Percentiles rank a stretch among this genome's conserved stretches.
These are phyloP conservation scores for Aspergillus bombycis DNA, from an alignment of 2,329 filamentous ascomycete genomes.

Conservation along the genomic window DNA sequence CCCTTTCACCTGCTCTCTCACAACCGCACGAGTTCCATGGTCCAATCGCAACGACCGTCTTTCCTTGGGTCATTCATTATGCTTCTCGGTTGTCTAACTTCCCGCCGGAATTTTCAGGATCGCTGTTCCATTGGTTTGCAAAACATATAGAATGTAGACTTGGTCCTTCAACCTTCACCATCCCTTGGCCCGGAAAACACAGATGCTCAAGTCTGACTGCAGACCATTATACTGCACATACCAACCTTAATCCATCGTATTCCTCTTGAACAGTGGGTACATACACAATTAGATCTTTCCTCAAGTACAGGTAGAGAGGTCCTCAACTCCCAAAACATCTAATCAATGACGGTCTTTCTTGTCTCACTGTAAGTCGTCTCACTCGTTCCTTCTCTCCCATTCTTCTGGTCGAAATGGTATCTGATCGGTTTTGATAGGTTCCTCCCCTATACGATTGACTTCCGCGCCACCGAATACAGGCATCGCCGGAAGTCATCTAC, in stretches of 20 bases:
- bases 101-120: slow-evolving; percentile 18
- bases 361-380: slow-evolving; percentile 36
- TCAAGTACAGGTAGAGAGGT: neutral
- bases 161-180: slow-evolving; percentile 9
- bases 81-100: slow-evolving; percentile 18
- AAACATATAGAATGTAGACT: slow-evolving; percentile 14
- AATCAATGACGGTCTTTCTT: slow-evolving; percentile 38
- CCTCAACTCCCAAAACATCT: neutral
- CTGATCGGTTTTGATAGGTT: slow-evolving; percentile 28
- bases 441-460: slow-evolving; percentile 43
- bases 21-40: slow-evolving; percentile 12
- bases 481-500: slow-evolving; percentile 27
- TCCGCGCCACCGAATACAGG: slow-evolving; percentile 29
- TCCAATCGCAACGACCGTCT: slow-evolving; percentile 21
- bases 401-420: neutral
- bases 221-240: neutral
- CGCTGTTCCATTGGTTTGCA: slow-evolving; percentile 11
- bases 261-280: neutral
- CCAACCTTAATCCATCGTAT: neutral
- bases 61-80: slow-evolving; percentile 15
- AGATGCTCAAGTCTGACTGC: neutral
- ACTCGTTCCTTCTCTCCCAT: neutral
- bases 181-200: slow-evolving; percentile 15
- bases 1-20: slow-evolving; percentile 12
- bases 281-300: neutral